phyloP scores from a whole-genome alignment of 805 yeast genomes.

The Lipomyces spencermartinsiae region DNA sequence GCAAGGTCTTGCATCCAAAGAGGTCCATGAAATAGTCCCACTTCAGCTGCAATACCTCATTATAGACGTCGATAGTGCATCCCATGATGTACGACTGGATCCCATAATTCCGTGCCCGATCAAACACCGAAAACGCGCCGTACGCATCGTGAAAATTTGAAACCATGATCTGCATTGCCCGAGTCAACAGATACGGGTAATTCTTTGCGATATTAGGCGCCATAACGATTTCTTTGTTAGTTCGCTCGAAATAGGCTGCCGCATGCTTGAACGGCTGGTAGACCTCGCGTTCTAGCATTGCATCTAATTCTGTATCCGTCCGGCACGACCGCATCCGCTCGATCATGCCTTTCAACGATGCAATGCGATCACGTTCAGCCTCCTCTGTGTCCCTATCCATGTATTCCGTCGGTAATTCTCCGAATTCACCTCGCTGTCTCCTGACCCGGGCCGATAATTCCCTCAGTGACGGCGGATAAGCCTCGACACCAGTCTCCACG shows the following conservation, averaged over 20 bases:
- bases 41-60: slow-evolving; percentile 47
- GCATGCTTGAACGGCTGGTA: slow-evolving; percentile 30
- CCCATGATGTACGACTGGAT: slow-evolving; percentile 49
- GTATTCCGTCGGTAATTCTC: slow-evolving; percentile 18
- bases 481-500: slow-evolving; percentile 10
- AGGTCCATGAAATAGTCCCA: slow-evolving; percentile 52
- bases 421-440: slow-evolving; percentile 4
- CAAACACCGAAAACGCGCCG: slow-evolving; percentile 49
- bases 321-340: slow-evolving; percentile 27
- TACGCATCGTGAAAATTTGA: slow-evolving; percentile 27
- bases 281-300: slow-evolving; percentile 23
- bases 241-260: slow-evolving; percentile 17
- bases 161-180: slow-evolving; percentile 30
- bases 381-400: slow-evolving; percentile 4
- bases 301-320: slow-evolving; percentile 25
- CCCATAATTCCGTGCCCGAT: slow-evolving; percentile 46
- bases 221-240: slow-evolving; percentile 18
- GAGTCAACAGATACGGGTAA: slow-evolving; percentile 31
- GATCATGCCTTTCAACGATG: slow-evolving; percentile 11
- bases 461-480: slow-evolving; percentile 32
- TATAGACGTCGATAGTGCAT: slow-evolving; percentile 51
- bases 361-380: slow-evolving; percentile 28
- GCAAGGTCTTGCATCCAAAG: slow-evolving; percentile 45
- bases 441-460: slow-evolving; percentile 6
- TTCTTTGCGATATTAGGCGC: slow-evolving; percentile 25